Evolutionary conservation across 83 land plant genomes (phyloP), one percentile per base, ranked within the genome.

Genomic region (Thuja plicata): DNA sequence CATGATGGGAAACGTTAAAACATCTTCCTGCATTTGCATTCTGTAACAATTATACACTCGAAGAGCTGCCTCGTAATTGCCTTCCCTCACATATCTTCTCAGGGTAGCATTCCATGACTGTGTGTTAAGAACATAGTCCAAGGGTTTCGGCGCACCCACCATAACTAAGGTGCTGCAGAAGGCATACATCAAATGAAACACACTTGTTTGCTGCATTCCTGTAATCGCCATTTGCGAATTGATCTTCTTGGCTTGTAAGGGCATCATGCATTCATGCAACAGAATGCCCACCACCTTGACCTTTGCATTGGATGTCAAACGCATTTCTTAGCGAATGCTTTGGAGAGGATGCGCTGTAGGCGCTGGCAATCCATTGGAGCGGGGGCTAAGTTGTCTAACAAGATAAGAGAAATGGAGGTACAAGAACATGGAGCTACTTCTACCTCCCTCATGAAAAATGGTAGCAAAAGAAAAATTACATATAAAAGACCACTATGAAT

Each of bases 31-130:
- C 79, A 32, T 35, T 57, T 77, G 87, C 90, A 93, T 87, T 38
- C 73, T 66, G 32, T 27, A 27, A 66, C 87, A 34, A 27, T 77
- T 43, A 87, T 91, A 91, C 45, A 88, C 85, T 85, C 82, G 43
- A 62, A 93, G 73, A 0, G 92, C 88, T 1, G 90, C 89, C 24
- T 87, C 85, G 87, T 41, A 87, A 38, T 74, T 10, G 43, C 94
- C 94, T 37, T 66, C 62, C 70, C 86, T 88, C 24, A 90, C 86
- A 13, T n/a, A 88, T 10, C 88, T 90, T 24, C 86, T 86, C 78
- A 90, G 86, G 87, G 92, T 88, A 89, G 89, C 88, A 66, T 88
- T 91, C 77, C 91, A 90, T 8, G 89, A 84, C 38, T 77, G 43
- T 8, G 73, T 66, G 32, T 24, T 66, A 5, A 1, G 89, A 40